Conservation (phyloP, 305 asterid genomes). For the Salvia sclarea region DNA sequence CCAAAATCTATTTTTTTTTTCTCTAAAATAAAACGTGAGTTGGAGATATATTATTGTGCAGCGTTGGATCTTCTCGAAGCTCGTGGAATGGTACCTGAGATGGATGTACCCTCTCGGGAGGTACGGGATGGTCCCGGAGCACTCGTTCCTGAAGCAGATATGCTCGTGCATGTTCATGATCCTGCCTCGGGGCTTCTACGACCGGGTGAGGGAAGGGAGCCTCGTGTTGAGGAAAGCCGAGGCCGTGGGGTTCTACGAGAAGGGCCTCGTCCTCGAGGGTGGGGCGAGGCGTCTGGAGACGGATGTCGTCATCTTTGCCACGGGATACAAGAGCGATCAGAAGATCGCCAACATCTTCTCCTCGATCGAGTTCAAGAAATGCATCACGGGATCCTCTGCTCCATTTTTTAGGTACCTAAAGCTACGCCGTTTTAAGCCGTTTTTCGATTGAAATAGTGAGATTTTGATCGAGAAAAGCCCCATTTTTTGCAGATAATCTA, state of each 20-base stretch:
- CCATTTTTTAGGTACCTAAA: constrained; percentile 56
- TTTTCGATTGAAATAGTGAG: background rate
- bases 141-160: constrained; percentile 47
- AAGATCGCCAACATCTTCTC: constrained; percentile 48
- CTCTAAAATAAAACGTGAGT: no score
- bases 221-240: constrained; percentile 42
- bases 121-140: constrained; percentile 48
- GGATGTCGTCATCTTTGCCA: constrained; percentile 54
- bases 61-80: constrained; percentile 52
- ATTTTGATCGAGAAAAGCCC: background rate
- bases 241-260: constrained; percentile 35
- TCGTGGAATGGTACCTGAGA: constrained; percentile 48
- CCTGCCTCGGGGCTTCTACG: constrained; percentile 49
- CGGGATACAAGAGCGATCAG: constrained; percentile 58
- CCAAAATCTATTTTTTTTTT: no score
- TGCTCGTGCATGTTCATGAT: constrained; percentile 54
- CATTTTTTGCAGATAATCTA: background rate
- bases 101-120: constrained; percentile 56
- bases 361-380: constrained; percentile 44
- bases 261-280: constrained; percentile 39
- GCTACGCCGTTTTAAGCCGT: background rate
- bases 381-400: constrained; percentile 44
- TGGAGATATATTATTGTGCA: background rate
- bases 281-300: constrained; percentile 33
- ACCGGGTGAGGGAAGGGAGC: constrained; percentile 52